These are phyloP conservation scores for Phialemonium atrogriseum DNA, from an alignment of 2,329 filamentous ascomycete genomes.

Conservation along the genomic window DNA sequence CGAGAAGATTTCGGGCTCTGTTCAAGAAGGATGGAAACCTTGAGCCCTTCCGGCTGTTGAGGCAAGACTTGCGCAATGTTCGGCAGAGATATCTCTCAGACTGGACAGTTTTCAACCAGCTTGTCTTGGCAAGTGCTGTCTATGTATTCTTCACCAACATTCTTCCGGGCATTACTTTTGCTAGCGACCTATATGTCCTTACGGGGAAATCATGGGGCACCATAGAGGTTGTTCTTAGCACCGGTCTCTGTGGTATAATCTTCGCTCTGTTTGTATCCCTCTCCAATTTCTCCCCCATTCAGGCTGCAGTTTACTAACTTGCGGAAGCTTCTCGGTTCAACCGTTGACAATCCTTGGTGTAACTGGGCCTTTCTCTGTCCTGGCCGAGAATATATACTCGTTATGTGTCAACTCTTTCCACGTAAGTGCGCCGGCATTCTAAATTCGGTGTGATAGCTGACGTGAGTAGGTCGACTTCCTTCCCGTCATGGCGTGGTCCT, in stretches of 20 bases:
- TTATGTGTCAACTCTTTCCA: constrained; percentile 47
- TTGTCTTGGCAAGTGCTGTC: constrained; percentile 53
- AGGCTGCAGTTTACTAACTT: no score
- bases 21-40: constrained; percentile 29
- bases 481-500: constrained; percentile 60
- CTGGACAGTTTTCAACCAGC: constrained; percentile 54
- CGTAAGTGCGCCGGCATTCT: constrained; percentile 27
- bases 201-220: constrained; percentile 58
- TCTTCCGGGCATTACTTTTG: constrained; percentile 59
- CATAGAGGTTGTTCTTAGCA: constrained; percentile 60
- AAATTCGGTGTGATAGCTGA: neutral
- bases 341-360: constrained; percentile 58
- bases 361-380: constrained; percentile 58
- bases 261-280: constrained; percentile 46
- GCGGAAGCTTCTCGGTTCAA: constrained; percentile 44
- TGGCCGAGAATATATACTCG: constrained; percentile 57
- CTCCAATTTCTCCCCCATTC: no score
- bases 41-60: constrained; percentile 43
- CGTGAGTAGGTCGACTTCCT: constrained; percentile 45
- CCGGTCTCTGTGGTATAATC: constrained; percentile 53
- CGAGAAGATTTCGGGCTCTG: neutral
- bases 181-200: constrained; percentile 53
- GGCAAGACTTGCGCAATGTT: constrained; percentile 38
- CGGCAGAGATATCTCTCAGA: constrained; percentile 40
- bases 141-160: constrained; percentile 63